These are phyloP conservation scores for Alternaria alternata DNA, from an alignment of 2,329 filamentous ascomycete genomes.

Conservation along the genomic window DNA sequence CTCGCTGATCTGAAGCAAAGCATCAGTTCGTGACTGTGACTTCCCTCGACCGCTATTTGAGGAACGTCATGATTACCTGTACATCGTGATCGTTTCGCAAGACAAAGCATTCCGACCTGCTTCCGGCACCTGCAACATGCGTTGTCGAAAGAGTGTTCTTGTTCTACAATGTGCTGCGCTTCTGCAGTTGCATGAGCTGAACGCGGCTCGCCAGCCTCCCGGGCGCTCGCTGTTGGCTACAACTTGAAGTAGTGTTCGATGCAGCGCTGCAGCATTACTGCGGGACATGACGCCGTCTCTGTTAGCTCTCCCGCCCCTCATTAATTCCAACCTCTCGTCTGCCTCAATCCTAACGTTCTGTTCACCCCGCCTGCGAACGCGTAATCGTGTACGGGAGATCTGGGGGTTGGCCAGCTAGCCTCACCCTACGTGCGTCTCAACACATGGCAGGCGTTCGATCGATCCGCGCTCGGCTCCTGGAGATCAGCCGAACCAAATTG, in stretches of 20 bases:
- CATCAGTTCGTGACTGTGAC: background rate
- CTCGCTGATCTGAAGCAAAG: background rate
- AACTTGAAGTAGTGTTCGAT: constrained; percentile 7
- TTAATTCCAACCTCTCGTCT: constrained; percentile 21
- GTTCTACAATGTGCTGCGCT: constrained; percentile 2
- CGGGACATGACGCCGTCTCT: constrained; percentile 20
- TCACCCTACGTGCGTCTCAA: constrained; percentile 26
- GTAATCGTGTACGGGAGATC: constrained; percentile 19
- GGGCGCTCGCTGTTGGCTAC: constrained; percentile 9
- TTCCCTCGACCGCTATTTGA: background rate
- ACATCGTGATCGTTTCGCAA: background rate
- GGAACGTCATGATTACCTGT: constrained; percentile 6
- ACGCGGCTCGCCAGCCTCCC: constrained; percentile 21
- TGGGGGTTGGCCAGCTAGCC: constrained; percentile 14
- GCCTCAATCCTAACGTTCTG: constrained; percentile 12
- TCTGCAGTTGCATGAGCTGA: constrained; percentile 15
- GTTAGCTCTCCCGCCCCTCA: constrained; percentile 33
- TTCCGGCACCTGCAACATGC: constrained; percentile 1
- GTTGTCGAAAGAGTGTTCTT: constrained; percentile 8
- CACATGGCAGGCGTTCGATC: constrained; percentile 15
- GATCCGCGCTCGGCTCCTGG: constrained; percentile 7
- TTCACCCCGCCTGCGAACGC: constrained; percentile 25
- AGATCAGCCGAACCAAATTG: constrained; percentile 1
- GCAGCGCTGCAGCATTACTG: constrained; percentile 14
- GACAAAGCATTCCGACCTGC: background rate